Conservation (phyloP, 2,329 filamentous ascomycete genomes). For the Xylaria sp. region DNA sequence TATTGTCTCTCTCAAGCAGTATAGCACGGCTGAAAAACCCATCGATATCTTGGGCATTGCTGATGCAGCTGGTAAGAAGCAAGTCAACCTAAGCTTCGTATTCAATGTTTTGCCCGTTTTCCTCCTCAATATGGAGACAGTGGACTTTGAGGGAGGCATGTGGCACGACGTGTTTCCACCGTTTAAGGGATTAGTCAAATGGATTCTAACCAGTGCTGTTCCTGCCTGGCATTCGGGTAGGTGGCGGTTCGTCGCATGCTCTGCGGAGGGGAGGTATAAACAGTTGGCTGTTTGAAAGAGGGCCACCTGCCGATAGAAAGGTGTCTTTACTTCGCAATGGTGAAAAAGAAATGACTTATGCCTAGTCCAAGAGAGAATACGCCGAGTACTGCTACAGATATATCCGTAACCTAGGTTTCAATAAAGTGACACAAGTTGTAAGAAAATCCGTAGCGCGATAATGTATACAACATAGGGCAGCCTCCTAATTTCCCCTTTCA, state of each 20-base stretch:
- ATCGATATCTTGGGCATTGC: slow-evolving; percentile 43
- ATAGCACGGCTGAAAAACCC: slow-evolving; percentile 39
- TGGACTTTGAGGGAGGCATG: slow-evolving; percentile 41
- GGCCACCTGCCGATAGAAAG: no score
- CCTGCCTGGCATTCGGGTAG: slow-evolving; percentile 41
- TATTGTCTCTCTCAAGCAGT: slow-evolving; percentile 39
- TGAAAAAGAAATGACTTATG: no score
- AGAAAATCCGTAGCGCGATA: no score
- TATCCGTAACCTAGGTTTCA: no score
- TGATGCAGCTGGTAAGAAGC: slow-evolving; percentile 40
- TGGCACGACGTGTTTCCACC: slow-evolving; percentile 43
- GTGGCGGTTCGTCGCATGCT: slow-evolving; percentile 37
- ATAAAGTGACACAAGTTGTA: no score
- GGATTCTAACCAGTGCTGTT: slow-evolving; percentile 34
- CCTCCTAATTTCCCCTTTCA: no score
- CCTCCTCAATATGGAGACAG: slow-evolving; percentile 45
- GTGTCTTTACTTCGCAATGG: no score
- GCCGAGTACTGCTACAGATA: no score
- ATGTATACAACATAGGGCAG: no score
- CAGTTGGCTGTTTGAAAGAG: not conserved
- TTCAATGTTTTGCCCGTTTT: slow-evolving; percentile 43
- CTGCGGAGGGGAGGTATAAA: not conserved
- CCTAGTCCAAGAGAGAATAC: no score
- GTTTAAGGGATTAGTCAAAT: slow-evolving; percentile 25
- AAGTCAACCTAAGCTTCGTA: slow-evolving; percentile 37